Base-by-base conservation (phyloP, 768 basidiomycete genomes). In the Filobasidium wieringae region DNA sequence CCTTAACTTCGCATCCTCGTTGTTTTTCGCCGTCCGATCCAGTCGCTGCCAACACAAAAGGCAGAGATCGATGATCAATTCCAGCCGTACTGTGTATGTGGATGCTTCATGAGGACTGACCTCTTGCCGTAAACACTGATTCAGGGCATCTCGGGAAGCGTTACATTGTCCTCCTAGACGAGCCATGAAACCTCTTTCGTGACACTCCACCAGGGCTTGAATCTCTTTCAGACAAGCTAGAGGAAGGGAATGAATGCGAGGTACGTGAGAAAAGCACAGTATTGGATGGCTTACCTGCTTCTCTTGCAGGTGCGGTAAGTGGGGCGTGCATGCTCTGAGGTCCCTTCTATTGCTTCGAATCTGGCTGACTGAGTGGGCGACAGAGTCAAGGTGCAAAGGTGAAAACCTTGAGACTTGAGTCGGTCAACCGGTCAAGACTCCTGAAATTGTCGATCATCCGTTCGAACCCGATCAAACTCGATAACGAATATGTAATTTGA, bases 171-270 rank as follows among this genome's bases (percentile, higher is more conserved):
- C 71, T 7, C 57, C 31, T 9, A 62, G 61, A 40, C 58, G 60
- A 37, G 63, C 59, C 30, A 70, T 34, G 51, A 70, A 40, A 0
- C 71, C 71, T 45, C 60, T 51, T 33, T 67, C 65, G 43, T 72
- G 71, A 63, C 71, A 72, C 36, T 61, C 64, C 32, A 68, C 60
- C 12, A 72, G 64, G 5, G 71, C 71, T 15, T 57, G 32, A 39
- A 72, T 72, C 30, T 68, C 58, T n/a, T 70, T 68, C 4, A 64
- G 63, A 54, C 71, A 72, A 22, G 64, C 68, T 68, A 55, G 32
- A 14, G 29, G 22, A 14, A 34, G 15, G 2, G 12, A 27, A 2
- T 9, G 19, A 51, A 15, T 11, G 4, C 30, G 14, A 26, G 22
- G 43, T 12, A 15, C 14, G 47, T n/a, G 29, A 15, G 41, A 26